Base-by-base conservation (phyloP, 768 basidiomycete genomes). In the Heimioporus sp. region DNA sequence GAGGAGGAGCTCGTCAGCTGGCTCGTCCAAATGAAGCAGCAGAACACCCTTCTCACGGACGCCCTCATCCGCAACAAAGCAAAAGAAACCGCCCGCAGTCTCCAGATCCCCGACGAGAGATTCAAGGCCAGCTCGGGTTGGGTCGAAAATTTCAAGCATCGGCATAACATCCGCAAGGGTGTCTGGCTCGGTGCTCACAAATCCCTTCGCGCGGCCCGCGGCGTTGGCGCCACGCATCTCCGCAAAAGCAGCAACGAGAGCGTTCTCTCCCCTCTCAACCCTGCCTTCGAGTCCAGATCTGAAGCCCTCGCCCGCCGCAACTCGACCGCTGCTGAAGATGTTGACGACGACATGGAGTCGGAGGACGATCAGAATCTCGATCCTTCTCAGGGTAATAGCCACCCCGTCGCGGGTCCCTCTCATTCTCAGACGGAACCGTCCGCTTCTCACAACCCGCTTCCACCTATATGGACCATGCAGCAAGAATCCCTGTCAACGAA, bases 111-210 rank as follows among this genome's bases (percentile, higher is more conserved):
- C 43, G 79, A 83, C 52, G 86, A 88, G 51, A 79, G 81, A 66
- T 95, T 95, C 80, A 94, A 93, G 71, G 92, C 89, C n/a, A 90
- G 86, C 63, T 83, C 87, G 10, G 90, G 91, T 5, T 95, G 92
- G 92, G 79, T 95, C 48, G 91, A 94, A 65, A 91, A 91, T 66
- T 95, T 93, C 76, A 94, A 93, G 72, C 79, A 81, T 60, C 84
- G 92, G 32, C 81, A 87, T 56, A 82, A 82, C 52, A 89, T 95
- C 54, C 79, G 82, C 39, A 80, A 80, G 20, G 90, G 89, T 1
- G 70, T 78, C 17, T 85, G 80, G 79, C 71, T 67, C 17, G 75
- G 76, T 24, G 65, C 65, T 30, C 76, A 73, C 48, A 72, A 68
- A 41, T 63, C 64, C 48, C 58, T 64, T 35, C 69, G 71, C 50